Base-by-base conservation (phyloP, 768 basidiomycete species). In the Amanita muscaria region DNA sequence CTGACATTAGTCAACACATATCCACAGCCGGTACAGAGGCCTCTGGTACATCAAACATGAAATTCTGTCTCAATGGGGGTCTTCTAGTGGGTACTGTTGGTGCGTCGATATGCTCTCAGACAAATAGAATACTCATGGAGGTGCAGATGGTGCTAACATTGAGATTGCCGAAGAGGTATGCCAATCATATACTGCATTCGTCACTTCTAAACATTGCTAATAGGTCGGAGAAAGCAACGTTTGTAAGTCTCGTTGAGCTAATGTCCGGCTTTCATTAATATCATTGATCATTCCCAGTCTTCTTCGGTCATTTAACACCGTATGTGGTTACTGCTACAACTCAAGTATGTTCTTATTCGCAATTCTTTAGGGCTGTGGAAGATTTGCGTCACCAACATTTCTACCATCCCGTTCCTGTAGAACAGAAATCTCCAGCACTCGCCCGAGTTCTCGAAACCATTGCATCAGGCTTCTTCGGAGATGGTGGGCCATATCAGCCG, bases 1-100 rank as follows among this genome's bases (percentile, higher is more conserved):
- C 86, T 22, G 92, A 98, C 61, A 86, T 97, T 67, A 84, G 80
- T 49, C 89, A 96, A 59, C 94, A 98, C 63, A 97, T 99, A 63
- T 92, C 88, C 18, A 98, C 94, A 11, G 96, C 94, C 3, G 94
- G 94, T 29, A 97, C 94, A 2, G 92, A 97, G 59, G 83, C 85
- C 9, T 80, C 78, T 1, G 83, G 81, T 25, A 85, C 83, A 31
- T 85, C 80, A 5, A 88, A 87, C 65, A 86, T 88, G 83, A 87
- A 86, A 63, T 90, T 97, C 64, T 87, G 86, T 54, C 59, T 94
- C 41, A 92, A 91, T 54, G 94, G 94, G 29, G 92, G 90, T 16
- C 66, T 97, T 38, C 68, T 97, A 11, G 63, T 93, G 37, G 91
- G 89, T 36, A 91, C 90, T 22, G 86, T 88, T 47, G 79, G 73